Evolutionary conservation across 345 rosid species (phyloP), one percentile per base, ranked within the genome.

Genomic region (Eucalyptus regnans): DNA sequence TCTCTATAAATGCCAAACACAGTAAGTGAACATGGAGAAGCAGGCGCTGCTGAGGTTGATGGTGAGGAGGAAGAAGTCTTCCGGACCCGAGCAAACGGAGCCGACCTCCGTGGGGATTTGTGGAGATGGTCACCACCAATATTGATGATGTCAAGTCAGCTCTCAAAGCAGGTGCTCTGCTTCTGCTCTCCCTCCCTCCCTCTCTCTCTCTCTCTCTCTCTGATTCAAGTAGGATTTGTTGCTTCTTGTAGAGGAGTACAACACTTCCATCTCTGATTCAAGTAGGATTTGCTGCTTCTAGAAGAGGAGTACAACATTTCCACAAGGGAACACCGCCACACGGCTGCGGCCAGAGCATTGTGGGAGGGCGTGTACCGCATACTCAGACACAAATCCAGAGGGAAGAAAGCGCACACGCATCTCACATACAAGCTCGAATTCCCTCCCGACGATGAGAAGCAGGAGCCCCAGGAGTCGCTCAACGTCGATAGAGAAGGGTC

Each of bases 331-430:
- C 96, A 90, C 56, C 92, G 94, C 27, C 96, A 90, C 64, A 89
- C 90, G 6, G 87, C 90, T 8, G 90, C 94, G 2, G 96, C 98
- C 0, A 93, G 97, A 93, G 95, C 96, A 11, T 37, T 92, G 7
- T 97, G 98, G 29, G 94, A 96, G 91, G 98, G 99, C 83, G 88
- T 95, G 51, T 96, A 96, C 92, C 88, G 95, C 44, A 92, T 97
- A 29, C 86, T 93, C 54, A 93, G 94, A 92, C 99, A 96, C 94
- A 92, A 90, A 22, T 90, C 94, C 3, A 18, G 44, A 3, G 52
- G 84, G 27, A 80, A 60, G 51, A n/a, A 52, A 27, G 58, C 54
- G 68, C 97, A 94, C 86, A 97, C 97, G 12, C 98, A 97, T 90
- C 91, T 96, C 87, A 89, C 95, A 62, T 96, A 94, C 93, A 95